Conservation (phyloP, 371 early-diverging fungal species). For the Parasitella parasitica region DNA sequence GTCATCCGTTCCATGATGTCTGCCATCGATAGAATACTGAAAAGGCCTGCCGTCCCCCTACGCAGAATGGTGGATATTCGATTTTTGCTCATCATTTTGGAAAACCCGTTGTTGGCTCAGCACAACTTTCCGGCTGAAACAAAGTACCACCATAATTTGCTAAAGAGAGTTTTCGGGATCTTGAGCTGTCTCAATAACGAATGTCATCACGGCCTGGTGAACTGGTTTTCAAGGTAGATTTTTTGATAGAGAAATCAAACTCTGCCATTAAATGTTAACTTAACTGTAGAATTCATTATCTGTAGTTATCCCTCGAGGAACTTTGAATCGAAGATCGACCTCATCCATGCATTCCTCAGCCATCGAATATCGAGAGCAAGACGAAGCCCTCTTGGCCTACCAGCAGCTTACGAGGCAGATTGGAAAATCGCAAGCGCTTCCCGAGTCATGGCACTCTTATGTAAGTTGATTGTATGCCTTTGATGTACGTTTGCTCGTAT, state of each 20-base stretch:
- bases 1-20: constrained; percentile 76
- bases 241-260: background rate
- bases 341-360: constrained; percentile 79
- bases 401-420: constrained; percentile 68
- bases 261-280: constrained; percentile 2
- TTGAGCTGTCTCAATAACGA: constrained; percentile 74
- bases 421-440: constrained; percentile 88
- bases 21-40: constrained; percentile 72
- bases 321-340: constrained; percentile 74
- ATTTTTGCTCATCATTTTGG: constrained; percentile 81
- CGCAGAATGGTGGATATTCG: constrained; percentile 62
- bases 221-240: constrained; percentile 72
- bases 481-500: background rate
- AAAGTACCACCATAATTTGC: constrained; percentile 69
- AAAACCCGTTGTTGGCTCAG: constrained; percentile 75
- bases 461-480: constrained; percentile 43
- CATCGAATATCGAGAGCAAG: constrained; percentile 71
- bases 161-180: constrained; percentile 73
- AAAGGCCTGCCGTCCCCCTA: constrained; percentile 73
- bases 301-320: constrained; percentile 57
- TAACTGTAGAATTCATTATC: background rate
- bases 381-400: constrained; percentile 35
- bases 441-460: constrained; percentile 84
- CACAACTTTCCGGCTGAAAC: constrained; percentile 68
- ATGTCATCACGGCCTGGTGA: constrained; percentile 74